Base-by-base conservation (phyloP, 1,139 yeast species). In the Pichia sp. region DNA sequence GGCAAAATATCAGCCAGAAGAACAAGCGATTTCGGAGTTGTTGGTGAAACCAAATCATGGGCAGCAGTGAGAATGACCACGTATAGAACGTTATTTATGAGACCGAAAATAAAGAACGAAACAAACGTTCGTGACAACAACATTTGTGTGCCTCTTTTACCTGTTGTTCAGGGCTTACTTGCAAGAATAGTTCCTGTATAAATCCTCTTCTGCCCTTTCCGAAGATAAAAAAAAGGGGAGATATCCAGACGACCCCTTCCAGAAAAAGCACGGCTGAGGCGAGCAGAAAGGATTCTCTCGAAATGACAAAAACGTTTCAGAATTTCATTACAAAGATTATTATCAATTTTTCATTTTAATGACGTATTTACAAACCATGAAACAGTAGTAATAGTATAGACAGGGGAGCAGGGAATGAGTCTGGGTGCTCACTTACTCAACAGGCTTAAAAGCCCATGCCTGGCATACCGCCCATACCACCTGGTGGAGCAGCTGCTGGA, bases 21-120 rank as follows among this genome's bases (percentile, higher is more conserved):
- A 4, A 93, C 96, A 6, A 85, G 73, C 0, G 96, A 93, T 66
- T 93, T 91, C 13, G 98, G 98, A 0, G 87, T 79, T 18, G 75
- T 63, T 0, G 88, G 79, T 0, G 97, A 96, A 1, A 91, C 97
- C 19, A 93, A 72, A 64, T 93, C 98, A 41, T 87, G 80, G 2
- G 98, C 98, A 0, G 98, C 96, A 0, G 96, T 84, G 21, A 93
- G 73, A 43, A 91, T 90, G 30, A 93, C 93, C 47, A 91, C 98
- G 70, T 91, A 93, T 2, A 91, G 77, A 6, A 91, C 86, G 66
- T 93, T 93, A 69, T 93, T 93, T 47, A 90, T 73, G 19, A 91
- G 76, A 0, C 98, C 99, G 69, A 91, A 88, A 3, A 85, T 66
- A 82, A 95, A 85, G 68, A 91, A 91, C 8, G 86, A 74, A 0